A percentile compares a stretch with the other conserved stretches of the same genome.
These are phyloP conservation scores for Phytophthora podocarpi DNA, from an alignment of 352 stramenopile genomes.

Conservation along the genomic window DNA sequence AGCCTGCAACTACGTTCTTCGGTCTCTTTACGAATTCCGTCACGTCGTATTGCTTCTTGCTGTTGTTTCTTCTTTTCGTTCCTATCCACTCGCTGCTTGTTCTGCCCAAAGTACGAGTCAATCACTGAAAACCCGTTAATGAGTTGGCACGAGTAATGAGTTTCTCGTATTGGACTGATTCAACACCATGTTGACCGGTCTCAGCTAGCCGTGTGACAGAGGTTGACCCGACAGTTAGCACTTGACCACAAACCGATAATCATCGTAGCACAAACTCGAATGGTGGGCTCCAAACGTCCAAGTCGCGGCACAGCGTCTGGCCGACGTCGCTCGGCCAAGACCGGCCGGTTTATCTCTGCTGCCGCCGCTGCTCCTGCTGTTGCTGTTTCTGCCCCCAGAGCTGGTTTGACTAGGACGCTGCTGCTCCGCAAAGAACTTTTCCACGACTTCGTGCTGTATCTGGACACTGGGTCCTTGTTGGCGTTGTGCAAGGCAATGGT, in stretches of 20 bases:
- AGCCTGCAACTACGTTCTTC: conserved; percentile 23
- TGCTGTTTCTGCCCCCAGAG: too few species aligned
- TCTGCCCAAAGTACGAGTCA: conserved; percentile 15
- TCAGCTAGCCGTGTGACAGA: conserved; percentile 11
- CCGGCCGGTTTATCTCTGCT: conserved; percentile 12
- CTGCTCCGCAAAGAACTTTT: conserved; percentile 32
- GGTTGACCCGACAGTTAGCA: conserved; percentile 9
- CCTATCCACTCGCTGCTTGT: conserved; percentile 30
- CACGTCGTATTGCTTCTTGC: conserved; percentile 24
- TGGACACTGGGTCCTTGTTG: conserved; percentile 14
- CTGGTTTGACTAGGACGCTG: conserved; percentile 11
- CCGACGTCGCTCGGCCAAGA: conserved; percentile 19
- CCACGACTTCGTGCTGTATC: conserved; percentile 20
- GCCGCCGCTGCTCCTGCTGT: neutral
- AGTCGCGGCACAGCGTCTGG: neutral
- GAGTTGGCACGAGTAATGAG: neutral
- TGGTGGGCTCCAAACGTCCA: conserved; percentile 7
- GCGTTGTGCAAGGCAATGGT: conserved; percentile 21
- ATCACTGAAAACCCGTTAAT: neutral
- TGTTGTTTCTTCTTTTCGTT: conserved; percentile 27
- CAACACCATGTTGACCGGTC: conserved; percentile 1
- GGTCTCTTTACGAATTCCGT: conserved; percentile 35
- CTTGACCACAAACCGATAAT: neutral
- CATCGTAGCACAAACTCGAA: neutral
- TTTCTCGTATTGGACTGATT: too few species aligned